These are phyloP conservation scores for Pestalotiopsis sp. DNA, from an alignment of 2,329 filamentous ascomycete species.

Conservation along the genomic window DNA sequence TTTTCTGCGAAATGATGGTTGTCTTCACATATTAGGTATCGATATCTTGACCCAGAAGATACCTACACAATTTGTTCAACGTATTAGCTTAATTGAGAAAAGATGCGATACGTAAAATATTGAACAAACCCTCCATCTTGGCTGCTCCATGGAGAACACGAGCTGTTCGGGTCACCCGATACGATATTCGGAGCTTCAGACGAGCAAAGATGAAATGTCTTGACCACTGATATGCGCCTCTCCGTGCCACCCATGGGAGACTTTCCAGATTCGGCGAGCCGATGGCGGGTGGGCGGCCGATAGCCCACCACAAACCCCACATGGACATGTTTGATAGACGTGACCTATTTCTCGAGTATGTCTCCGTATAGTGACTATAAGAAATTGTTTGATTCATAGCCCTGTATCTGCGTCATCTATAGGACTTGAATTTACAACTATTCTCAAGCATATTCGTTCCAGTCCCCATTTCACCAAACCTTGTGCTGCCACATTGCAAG, in stretches of 20 bases:
- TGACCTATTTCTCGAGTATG: background rate
- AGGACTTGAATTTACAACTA: background rate
- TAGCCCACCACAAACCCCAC: background rate
- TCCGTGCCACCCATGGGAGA: background rate
- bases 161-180: background rate
- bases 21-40: too few relatives aligned
- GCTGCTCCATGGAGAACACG: too few relatives aligned
- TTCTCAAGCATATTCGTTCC: too few relatives aligned
- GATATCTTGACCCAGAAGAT: too few relatives aligned
- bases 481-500: too few relatives aligned
- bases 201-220: background rate
- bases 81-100: too few relatives aligned
- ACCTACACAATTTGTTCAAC: too few relatives aligned
- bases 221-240: background rate
- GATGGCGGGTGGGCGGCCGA: background rate
- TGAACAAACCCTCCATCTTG: too few relatives aligned
- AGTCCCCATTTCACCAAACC: too few relatives aligned
- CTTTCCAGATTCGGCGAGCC: background rate
- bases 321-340: background rate
- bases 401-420: background rate
- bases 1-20: too few relatives aligned
- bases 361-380: background rate
- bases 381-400: background rate
- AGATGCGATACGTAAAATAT: too few relatives aligned
- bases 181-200: background rate